Conservation (phyloP, 2,329 filamentous ascomycete genomes). For the Aspergillus glaucus region DNA sequence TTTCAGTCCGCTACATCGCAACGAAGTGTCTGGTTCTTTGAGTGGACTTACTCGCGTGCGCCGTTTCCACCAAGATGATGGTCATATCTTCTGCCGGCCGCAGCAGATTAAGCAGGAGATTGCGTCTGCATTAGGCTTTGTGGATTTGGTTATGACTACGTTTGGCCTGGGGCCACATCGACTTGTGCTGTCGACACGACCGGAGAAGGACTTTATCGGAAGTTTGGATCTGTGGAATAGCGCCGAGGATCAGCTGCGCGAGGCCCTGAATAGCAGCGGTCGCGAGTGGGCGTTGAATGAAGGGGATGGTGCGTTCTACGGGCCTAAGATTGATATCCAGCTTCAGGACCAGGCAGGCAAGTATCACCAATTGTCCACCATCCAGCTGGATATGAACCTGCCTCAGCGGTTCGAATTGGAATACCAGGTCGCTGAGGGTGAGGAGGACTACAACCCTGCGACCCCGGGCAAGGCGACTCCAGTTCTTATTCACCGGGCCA, state of each 20-base stretch:
- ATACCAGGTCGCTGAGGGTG: conserved; percentile 53
- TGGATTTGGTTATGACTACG: conserved; percentile 63
- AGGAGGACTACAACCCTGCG: conserved; percentile 34
- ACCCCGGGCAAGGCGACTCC: conserved; percentile 58
- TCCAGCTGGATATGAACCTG: conserved; percentile 85
- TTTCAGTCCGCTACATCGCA: conserved; percentile 79
- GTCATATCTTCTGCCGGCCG: conserved; percentile 81
- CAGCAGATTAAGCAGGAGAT: conserved; percentile 71
- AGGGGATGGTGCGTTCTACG: conserved; percentile 84
- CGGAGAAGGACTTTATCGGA: conserved; percentile 71
- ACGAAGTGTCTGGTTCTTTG: conserved; percentile 75
- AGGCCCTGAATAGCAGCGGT: conserved; percentile 57
- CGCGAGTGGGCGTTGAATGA: conserved; percentile 68
- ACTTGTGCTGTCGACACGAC: conserved; percentile 71
- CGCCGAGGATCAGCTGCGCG: conserved; percentile 61
- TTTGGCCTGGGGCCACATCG: conserved; percentile 68
- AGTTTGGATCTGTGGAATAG: conserved; percentile 61
- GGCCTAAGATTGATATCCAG: conserved; percentile 85
- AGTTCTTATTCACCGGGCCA: conserved; percentile 77
- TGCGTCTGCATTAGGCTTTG: conserved; percentile 64
- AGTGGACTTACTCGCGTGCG: conserved; percentile 77
- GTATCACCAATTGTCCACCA: conserved; percentile 81
- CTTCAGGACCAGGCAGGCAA: conserved; percentile 74
- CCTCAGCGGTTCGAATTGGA: conserved; percentile 73
- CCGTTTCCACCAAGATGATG: conserved; percentile 85